These are phyloP conservation scores for Fusarium foetens DNA, from an alignment of 2,329 filamentous ascomycete genomes.

Conservation along the genomic window DNA sequence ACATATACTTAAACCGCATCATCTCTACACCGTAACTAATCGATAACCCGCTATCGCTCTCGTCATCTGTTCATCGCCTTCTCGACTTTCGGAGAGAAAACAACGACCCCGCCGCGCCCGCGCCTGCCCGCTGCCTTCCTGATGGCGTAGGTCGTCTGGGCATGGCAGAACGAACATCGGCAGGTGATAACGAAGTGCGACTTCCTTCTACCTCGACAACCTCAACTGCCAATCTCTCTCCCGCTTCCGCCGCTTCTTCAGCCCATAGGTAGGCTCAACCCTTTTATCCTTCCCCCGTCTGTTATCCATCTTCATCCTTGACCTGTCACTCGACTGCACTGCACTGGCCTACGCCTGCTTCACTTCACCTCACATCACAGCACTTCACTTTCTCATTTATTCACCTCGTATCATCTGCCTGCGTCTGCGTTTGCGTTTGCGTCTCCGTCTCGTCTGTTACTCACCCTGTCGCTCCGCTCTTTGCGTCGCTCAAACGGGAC, in stretches of 20 bases:
- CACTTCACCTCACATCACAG: background rate
- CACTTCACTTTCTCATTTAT: slow-evolving; percentile 15
- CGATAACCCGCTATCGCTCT: slow-evolving; percentile 27
- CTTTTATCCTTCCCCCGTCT: slow-evolving; percentile 31
- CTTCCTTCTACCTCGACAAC: slow-evolving; percentile 56
- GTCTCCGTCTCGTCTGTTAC: slow-evolving; percentile 4
- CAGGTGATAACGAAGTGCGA: slow-evolving; percentile 67
- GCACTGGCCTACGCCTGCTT: background rate
- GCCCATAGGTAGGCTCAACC: slow-evolving; percentile 43
- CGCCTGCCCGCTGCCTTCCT: slow-evolving; percentile 57
- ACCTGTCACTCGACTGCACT: background rate
- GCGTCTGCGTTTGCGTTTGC: background rate
- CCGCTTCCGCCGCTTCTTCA: slow-evolving; percentile 35
- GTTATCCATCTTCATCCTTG: slow-evolving; percentile 30
- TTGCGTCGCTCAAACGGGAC: slow-evolving; percentile 24
- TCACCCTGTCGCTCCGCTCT: slow-evolving; percentile 14
- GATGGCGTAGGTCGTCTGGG: slow-evolving; percentile 72
- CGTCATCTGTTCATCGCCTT: slow-evolving; percentile 29
- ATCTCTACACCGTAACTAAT: slow-evolving; percentile 27
- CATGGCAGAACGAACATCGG: slow-evolving; percentile 72
- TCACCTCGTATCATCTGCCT: slow-evolving; percentile 7
- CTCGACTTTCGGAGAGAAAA: slow-evolving; percentile 33
- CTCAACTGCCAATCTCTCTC: slow-evolving; percentile 43
- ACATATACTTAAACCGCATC: background rate
- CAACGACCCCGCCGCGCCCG: slow-evolving; percentile 43